These are phyloP conservation scores for Exophiala spinifera DNA, from an alignment of 2,329 filamentous ascomycete species.

Conservation along the genomic window DNA sequence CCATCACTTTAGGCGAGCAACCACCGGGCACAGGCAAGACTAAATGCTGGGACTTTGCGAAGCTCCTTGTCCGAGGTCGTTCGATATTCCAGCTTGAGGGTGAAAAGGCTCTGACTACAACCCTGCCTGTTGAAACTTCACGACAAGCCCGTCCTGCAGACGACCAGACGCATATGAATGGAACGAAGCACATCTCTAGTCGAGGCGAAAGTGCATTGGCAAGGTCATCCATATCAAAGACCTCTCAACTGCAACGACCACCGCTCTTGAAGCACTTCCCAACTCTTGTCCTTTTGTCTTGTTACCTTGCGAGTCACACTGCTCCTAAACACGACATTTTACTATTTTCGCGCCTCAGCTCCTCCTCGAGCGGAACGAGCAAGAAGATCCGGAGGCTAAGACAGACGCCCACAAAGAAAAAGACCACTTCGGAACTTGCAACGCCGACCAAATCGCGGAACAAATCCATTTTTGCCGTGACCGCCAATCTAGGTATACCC, in stretches of 20 bases:
- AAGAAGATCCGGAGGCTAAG: constrained; percentile 42
- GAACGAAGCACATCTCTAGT: not conserved
- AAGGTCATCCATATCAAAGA: not conserved
- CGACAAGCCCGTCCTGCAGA: no score
- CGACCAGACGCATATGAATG: no score
- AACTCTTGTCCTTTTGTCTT: constrained; percentile 46
- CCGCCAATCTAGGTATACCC: constrained; percentile 10
- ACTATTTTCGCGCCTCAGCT: constrained; percentile 50
- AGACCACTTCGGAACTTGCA: constrained; percentile 15
- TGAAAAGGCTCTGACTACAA: constrained; percentile 43
- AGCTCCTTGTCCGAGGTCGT: constrained; percentile 62
- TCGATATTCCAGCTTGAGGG: constrained; percentile 46
- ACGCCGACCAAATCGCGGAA: constrained; percentile 34
- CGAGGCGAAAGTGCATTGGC: not conserved
- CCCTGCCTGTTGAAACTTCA: constrained; percentile 24
- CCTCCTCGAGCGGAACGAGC: constrained; percentile 41
- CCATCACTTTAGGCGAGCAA: constrained; percentile 66
- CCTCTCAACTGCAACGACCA: constrained; percentile 1
- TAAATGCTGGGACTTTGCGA: constrained; percentile 75
- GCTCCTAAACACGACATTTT: constrained; percentile 47
- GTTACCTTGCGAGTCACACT: constrained; percentile 48
- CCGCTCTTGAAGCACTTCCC: constrained; percentile 43
- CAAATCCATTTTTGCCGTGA: constrained; percentile 16
- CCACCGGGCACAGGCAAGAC: constrained; percentile 43
- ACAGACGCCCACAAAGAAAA: constrained; percentile 33